Percentiles rank a stretch among this genome's conserved stretches.
Evolutionary conservation across 2,329 filamentous ascomycete genomes (phyloP).

Genomic region (Tolypocladium album): DNA sequence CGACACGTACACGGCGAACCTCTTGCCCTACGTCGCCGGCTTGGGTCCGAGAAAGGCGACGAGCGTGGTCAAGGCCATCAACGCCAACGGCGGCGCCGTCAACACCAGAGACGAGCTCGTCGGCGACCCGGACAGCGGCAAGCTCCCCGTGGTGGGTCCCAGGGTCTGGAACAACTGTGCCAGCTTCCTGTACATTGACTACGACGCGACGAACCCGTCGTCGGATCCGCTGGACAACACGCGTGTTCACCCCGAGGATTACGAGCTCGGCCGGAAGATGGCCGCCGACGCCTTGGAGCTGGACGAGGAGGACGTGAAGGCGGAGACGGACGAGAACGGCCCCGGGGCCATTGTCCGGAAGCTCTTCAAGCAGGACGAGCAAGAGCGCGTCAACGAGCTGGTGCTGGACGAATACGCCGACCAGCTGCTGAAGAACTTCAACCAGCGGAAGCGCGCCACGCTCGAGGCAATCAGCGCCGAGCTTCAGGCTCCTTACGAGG

Average conservation of each 20-base stretch:
- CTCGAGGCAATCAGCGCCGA: conserved; percentile 94
- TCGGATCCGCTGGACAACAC: conserved; percentile 95
- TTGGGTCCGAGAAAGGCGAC: conserved; percentile 87
- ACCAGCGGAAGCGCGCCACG: conserved; percentile 88
- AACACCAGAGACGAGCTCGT: conserved; percentile 79
- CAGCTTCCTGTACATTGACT: conserved; percentile 86
- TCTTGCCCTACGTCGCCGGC: conserved; percentile 84
- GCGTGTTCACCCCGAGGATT: conserved; percentile 95
- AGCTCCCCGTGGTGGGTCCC: conserved; percentile 70
- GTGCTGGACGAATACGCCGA: conserved; percentile 95
- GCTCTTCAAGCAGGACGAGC: conserved; percentile 87
- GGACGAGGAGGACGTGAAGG: conserved; percentile 96
- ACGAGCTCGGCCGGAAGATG: conserved; percentile 96
- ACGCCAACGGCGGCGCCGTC: conserved; percentile 79
- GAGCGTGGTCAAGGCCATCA: conserved; percentile 65
- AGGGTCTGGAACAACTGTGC: conserved; percentile 95
- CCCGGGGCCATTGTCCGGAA: conserved; percentile 85
- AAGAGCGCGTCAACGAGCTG: conserved; percentile 91
- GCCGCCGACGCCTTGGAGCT: conserved; percentile 92
- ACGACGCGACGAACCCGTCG: conserved; percentile 68
- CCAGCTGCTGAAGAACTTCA: conserved; percentile 85
- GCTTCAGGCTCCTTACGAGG: conserved; percentile 85
- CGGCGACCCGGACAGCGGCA: conserved; percentile 72
- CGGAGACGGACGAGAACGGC: conserved; percentile 83
- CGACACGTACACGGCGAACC: conserved; percentile 72